Conservation (phyloP, 352 stramenopile genomes). For the Globisporangium mamillatum region DNA sequence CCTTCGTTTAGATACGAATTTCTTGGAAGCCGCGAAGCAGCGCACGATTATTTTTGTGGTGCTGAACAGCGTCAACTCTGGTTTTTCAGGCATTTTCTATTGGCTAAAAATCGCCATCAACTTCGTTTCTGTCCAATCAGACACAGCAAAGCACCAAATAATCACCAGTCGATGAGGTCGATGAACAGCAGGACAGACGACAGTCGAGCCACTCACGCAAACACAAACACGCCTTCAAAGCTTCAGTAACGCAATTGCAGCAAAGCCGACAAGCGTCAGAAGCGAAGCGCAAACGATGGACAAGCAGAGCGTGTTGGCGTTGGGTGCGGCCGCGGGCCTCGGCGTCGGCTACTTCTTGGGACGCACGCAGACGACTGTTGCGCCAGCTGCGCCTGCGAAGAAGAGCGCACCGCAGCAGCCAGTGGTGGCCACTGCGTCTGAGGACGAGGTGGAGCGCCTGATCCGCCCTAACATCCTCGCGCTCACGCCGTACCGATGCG, state of each 20-base stretch:
- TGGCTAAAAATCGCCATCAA: not conserved
- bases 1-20: not conserved
- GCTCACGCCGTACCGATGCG: conserved; percentile 96
- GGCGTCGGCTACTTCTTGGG: conserved; percentile 68
- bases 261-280: not conserved
- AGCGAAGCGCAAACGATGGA: conserved; percentile 31
- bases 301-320: conserved; percentile 59
- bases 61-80: not conserved
- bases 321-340: conserved; percentile 61
- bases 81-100: not conserved
- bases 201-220: not conserved
- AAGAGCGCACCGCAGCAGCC: not conserved
- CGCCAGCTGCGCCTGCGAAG: not conserved
- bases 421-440: conserved; percentile 4
- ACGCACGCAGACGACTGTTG: conserved; percentile 30
- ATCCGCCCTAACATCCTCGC: conserved; percentile 97
- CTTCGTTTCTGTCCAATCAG: not conserved
- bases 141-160: not conserved
- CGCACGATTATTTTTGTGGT: conserved; percentile 17
- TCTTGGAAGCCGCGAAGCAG: not conserved
- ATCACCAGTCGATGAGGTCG: not conserved
- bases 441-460: conserved; percentile 81
- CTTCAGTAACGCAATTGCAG: conserved; percentile 13
- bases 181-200: not conserved
- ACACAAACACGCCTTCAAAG: not conserved